Percentiles rank a stretch among this genome's conserved stretches.
Evolutionary conservation across 228 moss, liverwort and hornwort species (phyloP).

Genomic region (Sphagnum magellanicum): DNA sequence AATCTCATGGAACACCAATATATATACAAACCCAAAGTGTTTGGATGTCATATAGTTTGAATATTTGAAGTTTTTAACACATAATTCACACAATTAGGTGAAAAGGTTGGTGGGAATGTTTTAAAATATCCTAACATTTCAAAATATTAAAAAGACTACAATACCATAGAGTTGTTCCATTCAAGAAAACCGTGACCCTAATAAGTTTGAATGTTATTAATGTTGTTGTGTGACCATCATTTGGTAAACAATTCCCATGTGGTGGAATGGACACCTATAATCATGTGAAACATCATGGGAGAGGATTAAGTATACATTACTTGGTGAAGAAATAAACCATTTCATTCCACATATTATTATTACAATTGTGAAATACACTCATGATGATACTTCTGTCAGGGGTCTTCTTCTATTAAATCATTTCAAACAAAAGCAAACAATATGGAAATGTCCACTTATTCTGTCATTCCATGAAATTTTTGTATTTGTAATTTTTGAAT

Average conservation of each 20-base stretch:
- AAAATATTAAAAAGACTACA: no score
- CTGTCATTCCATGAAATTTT: neutral
- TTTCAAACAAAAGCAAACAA: neutral
- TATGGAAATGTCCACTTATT: neutral
- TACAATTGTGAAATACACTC: neutral
- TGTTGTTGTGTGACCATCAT: neutral
- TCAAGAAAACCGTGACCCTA: no score
- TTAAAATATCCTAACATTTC: no score
- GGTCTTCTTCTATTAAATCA: neutral
- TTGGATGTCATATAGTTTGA: no score
- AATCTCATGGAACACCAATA: no score
- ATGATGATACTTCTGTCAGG: neutral
- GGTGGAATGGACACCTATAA: neutral
- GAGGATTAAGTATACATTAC: neutral
- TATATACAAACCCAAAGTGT: no score
- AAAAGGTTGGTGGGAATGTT: no score
- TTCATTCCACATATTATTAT: neutral
- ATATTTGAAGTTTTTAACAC: no score
- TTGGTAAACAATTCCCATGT: neutral
- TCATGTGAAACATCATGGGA: neutral
- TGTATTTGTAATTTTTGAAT: neutral
- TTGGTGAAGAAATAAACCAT: neutral
- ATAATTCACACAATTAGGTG: no score
- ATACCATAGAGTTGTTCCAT: no score
- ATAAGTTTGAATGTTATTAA: no score